These are phyloP conservation scores for Rhynchospora pubera DNA, from an alignment of 176 grass and related monocot genomes.

Conservation along the genomic window DNA sequence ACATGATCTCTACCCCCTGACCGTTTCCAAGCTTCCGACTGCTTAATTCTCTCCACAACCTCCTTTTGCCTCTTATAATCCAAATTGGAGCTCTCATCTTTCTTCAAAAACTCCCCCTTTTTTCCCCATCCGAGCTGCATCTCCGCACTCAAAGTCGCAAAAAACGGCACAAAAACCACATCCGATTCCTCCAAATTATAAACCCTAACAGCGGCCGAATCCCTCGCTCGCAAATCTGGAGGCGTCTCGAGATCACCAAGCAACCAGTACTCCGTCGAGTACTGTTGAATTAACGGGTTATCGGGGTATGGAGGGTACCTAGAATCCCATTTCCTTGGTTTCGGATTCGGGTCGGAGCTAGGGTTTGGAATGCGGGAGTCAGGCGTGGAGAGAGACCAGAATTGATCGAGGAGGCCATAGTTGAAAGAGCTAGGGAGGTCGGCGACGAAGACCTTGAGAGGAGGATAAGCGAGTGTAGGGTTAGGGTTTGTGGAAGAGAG, in stretches of 20 bases:
- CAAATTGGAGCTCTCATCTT: slow-evolving; percentile 32
- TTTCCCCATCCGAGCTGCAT: slow-evolving; percentile 91
- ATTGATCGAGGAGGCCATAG: slow-evolving; percentile 76
- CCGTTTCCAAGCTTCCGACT: slow-evolving; percentile 52
- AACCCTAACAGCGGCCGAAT: slow-evolving; percentile 38
- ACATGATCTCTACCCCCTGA: slow-evolving; percentile 76
- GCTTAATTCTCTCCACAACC: slow-evolving; percentile 56
- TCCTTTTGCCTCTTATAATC: slow-evolving; percentile 77
- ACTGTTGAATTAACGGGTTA: slow-evolving; percentile 70
- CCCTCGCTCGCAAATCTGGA: background rate
- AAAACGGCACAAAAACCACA: slow-evolving; percentile 94
- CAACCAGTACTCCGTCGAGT: slow-evolving; percentile 94
- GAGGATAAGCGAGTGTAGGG: background rate
- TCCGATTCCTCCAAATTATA: slow-evolving; percentile 48
- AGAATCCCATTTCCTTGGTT: background rate
- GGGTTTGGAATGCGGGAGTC: slow-evolving; percentile 77
- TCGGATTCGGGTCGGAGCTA: slow-evolving; percentile 22
- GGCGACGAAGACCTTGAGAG: slow-evolving; percentile 64
- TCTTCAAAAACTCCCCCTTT: slow-evolving; percentile 63
- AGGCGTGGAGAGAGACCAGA: slow-evolving; percentile 52
- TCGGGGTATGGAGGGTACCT: slow-evolving; percentile 45
- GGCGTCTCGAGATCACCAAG: slow-evolving; percentile 45
- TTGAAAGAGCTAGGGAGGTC: slow-evolving; percentile 70
- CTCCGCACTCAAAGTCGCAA: slow-evolving; percentile 79
- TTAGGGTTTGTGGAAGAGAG: background rate